Percentiles rank a stretch among this genome's conserved stretches.
These are phyloP conservation scores for Cryphonectria nitschkei DNA, from an alignment of 2,329 filamentous ascomycete genomes.

Conservation along the genomic window DNA sequence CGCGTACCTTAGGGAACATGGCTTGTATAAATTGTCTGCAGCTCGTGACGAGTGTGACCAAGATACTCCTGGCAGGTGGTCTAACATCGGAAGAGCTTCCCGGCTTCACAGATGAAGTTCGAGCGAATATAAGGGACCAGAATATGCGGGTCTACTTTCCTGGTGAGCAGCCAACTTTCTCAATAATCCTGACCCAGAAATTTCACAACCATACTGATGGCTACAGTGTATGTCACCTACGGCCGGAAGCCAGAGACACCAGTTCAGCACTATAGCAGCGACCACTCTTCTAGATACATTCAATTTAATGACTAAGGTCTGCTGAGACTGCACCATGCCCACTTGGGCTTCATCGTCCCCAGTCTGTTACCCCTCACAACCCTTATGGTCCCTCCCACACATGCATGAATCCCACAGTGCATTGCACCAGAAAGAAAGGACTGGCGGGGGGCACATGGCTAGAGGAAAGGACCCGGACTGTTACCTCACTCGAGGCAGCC, in stretches of 20 bases:
- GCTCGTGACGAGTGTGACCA: conserved; percentile 9
- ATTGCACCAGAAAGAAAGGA: neutral
- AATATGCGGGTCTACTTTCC: conserved; percentile 8
- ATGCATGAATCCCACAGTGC: neutral
- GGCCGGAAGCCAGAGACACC: conserved; percentile 3
- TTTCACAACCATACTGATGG: neutral
- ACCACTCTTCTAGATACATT: conserved; percentile 1
- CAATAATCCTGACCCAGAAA: neutral
- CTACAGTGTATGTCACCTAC: neutral
- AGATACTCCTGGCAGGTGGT: conserved; percentile 1
- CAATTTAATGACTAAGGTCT: neutral
- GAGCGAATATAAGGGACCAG: neutral
- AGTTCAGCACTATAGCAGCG: neutral
- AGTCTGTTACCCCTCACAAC: neutral
- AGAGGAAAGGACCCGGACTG: too few species aligned
- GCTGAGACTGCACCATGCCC: neutral
- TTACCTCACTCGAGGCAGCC: neutral
- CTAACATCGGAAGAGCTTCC: neutral
- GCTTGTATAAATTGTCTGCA: conserved; percentile 7
- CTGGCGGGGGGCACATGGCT: neutral
- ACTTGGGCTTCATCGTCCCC: neutral
- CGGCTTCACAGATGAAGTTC: neutral
- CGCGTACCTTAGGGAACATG: conserved; percentile 5
- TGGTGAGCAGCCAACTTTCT: neutral
- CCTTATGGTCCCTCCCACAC: too few species aligned